phyloP scores from a whole-genome alignment of 2,329 filamentous ascomycete species.

The Neofusicoccum kwambonambiense region DNA sequence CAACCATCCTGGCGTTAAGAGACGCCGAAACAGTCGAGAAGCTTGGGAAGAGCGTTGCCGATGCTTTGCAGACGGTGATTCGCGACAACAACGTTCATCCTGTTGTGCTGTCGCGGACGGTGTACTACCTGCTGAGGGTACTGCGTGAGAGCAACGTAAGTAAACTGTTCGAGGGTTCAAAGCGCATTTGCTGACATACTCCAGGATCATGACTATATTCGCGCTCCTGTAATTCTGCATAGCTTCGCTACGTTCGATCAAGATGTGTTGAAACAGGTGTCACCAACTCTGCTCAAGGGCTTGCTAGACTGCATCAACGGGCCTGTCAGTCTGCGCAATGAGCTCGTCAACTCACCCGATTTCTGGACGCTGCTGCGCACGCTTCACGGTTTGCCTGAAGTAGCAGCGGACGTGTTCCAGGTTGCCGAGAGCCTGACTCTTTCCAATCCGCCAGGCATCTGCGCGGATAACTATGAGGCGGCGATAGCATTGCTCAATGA shows the following conservation, averaged over 20 bases:
- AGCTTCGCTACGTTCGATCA: constrained; percentile 85
- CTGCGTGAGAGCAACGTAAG: constrained; percentile 73
- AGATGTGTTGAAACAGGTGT: constrained; percentile 71
- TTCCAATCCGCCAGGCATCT: constrained; percentile 74
- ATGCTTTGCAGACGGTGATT: constrained; percentile 76
- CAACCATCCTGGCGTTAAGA: constrained; percentile 75
- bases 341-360: constrained; percentile 93
- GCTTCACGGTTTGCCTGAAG: constrained; percentile 67
- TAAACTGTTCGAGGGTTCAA: constrained; percentile 42
- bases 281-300: constrained; percentile 73
- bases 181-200: background rate
- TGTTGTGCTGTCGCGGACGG: constrained; percentile 77
- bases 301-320: constrained; percentile 77
- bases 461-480: constrained; percentile 92
- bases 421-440: constrained; percentile 77
- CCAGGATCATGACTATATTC: constrained; percentile 84
- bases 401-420: constrained; percentile 76
- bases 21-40: constrained; percentile 69
- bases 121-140: constrained; percentile 82
- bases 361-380: constrained; percentile 90
- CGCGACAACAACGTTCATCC: constrained; percentile 76
- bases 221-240: constrained; percentile 87
- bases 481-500: constrained; percentile 81
- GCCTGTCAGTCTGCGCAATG: constrained; percentile 75
- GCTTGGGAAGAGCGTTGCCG: constrained; percentile 77